phyloP scores from a whole-genome alignment of 2,329 filamentous ascomycete genomes.

The Epichloe bromicola region DNA sequence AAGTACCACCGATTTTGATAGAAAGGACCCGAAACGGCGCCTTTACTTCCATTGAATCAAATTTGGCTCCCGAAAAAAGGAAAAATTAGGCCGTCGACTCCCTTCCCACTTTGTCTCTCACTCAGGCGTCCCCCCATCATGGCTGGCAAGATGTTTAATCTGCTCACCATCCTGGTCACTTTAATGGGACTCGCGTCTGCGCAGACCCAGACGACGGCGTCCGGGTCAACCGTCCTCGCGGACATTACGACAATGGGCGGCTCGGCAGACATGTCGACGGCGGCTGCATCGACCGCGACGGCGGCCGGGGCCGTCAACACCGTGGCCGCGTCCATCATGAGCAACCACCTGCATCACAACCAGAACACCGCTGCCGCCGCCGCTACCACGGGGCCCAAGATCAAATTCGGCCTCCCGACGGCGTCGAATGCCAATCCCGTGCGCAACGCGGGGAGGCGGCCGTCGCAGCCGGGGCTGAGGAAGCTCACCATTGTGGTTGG shows the following conservation, averaged over 20 bases:
- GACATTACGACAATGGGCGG: background rate
- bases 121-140: background rate
- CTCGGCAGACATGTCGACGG: background rate
- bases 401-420: background rate
- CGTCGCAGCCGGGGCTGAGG: conserved; percentile 4
- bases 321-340: background rate
- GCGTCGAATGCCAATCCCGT: background rate
- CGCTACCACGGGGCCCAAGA: too few species aligned
- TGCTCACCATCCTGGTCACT: conserved; percentile 1
- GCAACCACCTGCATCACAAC: background rate
- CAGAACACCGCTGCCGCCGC: background rate
- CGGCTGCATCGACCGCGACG: background rate
- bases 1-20: too few species aligned
- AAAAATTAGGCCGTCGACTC: background rate
- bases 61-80: too few species aligned
- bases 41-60: too few species aligned
- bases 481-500: conserved; percentile 5
- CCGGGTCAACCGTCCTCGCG: background rate
- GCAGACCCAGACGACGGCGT: conserved; percentile 1
- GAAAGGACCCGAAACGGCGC: too few species aligned
- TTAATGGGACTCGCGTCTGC: conserved; percentile 1
- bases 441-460: conserved; percentile 3
- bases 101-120: background rate
- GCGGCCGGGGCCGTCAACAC: background rate
- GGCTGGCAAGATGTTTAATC: background rate